Base-by-base conservation (phyloP, 2,329 filamentous ascomycete genomes). In the Monilinia vaccinii-corymbosi region DNA sequence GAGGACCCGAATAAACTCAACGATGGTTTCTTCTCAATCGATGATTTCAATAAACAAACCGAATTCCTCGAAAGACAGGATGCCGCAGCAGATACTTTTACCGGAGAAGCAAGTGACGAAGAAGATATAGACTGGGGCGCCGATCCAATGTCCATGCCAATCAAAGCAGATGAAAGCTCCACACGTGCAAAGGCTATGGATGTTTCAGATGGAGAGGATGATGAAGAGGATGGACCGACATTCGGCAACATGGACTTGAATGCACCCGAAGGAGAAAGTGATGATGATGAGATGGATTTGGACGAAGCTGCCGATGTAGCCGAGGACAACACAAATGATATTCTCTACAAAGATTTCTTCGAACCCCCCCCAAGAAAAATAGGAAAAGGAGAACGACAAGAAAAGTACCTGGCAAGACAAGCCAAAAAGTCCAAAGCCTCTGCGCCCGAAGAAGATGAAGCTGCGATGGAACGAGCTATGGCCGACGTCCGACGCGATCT, bases 11-110 rank as follows among this genome's bases (percentile, higher is more conserved):
- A 94, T 70, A 91, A 91, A 8, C 82, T 99, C 36, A 97, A 99
- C 70, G 94, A 99, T 71, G 93, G 91, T 6, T 99, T 99, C 77
- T 99, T 99, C 76, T 96, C 91, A 18, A 93, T 99, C 68, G 92
- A 97, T 69, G 86, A 95, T 62, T 99, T 99, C 81, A 99, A 99
- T 78, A 90, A 87, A 71, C 89, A 95, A 71, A 90, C 91, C 2
- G 90, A 96, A 69, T 88, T 87, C 71, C 85, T 97, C 52, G 94
- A 99, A 73, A 85, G 89, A 65, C 88, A 91, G 73, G 93, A 97
- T 72, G 82, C 83, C 32, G 81, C 82, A 64, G 91, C 88, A 32
- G 89, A 93, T 66, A 83, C 84, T 42, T 86, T 88, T 67, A 87
- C 87, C 60, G 88, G 87, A 63, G 81, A 79, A 56, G 88, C 82